phyloP scores from a whole-genome alignment of 2,329 filamentous ascomycete species.

The Dryadomyces sulphureus region DNA sequence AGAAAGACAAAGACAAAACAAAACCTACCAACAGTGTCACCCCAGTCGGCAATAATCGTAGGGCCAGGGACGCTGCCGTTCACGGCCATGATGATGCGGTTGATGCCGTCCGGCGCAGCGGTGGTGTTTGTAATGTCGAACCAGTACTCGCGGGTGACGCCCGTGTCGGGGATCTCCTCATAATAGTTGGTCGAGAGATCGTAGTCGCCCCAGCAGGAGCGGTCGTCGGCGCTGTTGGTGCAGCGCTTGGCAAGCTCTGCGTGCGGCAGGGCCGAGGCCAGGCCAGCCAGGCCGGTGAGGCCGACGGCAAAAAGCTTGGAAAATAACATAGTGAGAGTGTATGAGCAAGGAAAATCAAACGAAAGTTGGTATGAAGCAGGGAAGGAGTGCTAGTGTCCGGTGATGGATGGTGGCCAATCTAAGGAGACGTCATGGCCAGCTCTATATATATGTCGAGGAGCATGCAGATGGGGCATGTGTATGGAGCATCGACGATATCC shows the following conservation, averaged over 20 bases:
- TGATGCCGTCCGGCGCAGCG: constrained; percentile 42
- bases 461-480: no score
- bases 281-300: background rate
- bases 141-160: constrained; percentile 39
- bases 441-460: no score
- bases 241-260: background rate
- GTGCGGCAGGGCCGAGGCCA: background rate
- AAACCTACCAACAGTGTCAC: constrained; percentile 32
- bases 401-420: no score
- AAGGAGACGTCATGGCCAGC: no score
- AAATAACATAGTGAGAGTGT: background rate
- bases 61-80: constrained; percentile 56
- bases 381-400: no score
- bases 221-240: constrained; percentile 1
- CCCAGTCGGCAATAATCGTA: constrained; percentile 48
- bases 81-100: constrained; percentile 39
- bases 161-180: constrained; percentile 21
- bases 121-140: constrained; percentile 34
- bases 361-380: background rate
- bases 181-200: constrained; percentile 12
- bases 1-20: no score
- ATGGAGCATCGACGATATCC: no score
- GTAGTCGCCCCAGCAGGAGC: constrained; percentile 10
- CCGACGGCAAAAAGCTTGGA: background rate
- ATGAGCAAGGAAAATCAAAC: background rate